Percentiles rank a stretch among this genome's conserved stretches.
Conservation (phyloP, 73 alveolate species). For the Tetrahymena elliotti region DNA sequence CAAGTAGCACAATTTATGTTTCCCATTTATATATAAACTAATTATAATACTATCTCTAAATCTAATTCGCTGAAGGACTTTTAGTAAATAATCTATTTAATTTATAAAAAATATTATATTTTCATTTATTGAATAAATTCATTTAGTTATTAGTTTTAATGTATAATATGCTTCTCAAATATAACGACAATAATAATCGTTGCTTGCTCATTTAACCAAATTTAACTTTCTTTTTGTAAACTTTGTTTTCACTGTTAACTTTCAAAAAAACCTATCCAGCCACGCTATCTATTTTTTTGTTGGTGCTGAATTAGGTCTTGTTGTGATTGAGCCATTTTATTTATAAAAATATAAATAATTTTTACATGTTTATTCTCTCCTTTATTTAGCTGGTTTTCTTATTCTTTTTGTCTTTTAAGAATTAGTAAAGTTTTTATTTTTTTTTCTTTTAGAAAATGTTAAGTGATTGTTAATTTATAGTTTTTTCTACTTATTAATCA, state of each 20-base stretch:
- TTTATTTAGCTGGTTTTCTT: not conserved
- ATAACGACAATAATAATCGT: not conserved
- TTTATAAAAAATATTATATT: too few relatives aligned
- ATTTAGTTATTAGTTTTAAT: too few relatives aligned
- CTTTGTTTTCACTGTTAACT: not conserved
- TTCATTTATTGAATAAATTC: not conserved
- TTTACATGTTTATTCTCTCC: not conserved
- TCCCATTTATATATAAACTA: not conserved
- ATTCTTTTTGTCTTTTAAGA: not conserved
- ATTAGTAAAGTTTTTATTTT: not conserved
- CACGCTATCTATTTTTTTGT: not conserved
- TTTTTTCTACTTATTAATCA: not conserved
- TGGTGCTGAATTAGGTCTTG: not conserved
- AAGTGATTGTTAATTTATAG: not conserved
- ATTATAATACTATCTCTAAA: not conserved
- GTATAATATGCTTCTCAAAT: not conserved
- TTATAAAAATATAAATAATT: constrained; percentile 3
- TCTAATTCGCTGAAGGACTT: not conserved
- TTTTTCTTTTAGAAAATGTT: not conserved
- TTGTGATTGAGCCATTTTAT: constrained; percentile 7
- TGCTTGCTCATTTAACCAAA: not conserved
- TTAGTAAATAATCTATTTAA: not conserved
- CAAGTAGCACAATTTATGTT: not conserved
- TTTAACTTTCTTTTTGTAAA: not conserved
- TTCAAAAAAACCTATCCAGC: not conserved